Base-by-base conservation (phyloP, 2,329 filamentous ascomycete species). In the Ascochyta lentis region DNA sequence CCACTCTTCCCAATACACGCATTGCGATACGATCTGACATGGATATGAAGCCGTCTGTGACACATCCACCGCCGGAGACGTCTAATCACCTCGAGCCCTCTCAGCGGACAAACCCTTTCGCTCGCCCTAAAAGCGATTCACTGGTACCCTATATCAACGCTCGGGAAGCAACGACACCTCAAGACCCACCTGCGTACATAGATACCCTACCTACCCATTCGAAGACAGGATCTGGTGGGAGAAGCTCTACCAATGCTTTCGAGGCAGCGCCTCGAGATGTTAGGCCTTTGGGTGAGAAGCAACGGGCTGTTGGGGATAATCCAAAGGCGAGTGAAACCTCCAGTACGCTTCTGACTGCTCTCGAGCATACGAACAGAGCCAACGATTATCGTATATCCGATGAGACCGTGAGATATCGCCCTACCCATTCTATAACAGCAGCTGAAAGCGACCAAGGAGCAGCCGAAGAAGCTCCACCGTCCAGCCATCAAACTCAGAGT, bases 381-480 rank as follows among this genome's bases (percentile, higher is more conserved):
- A 27, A 48, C 23, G 39, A 56, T 40, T 22, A 4, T 34, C 35
- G n/a, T n/a, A 12, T 22, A 12, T 53, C 60, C 40, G 51, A 61
- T 43, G 35, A 61, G 27, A 51, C 45, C 55, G 60, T 70, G 60
- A 67, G 61, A 38, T 46, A 49, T 42, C 57, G 44, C 12, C 58
- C 49, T 47, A 58, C 49, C 26, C 45, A 35, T 37, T 56, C 60
- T 12, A 45, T 57, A 12, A 49, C 57, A 53, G 58, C 44, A 66
- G 58, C 63, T 67, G 60, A 71, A 43, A 60, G 34, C 24, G 48
- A 52, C 54, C 55, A 64, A 59, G 54, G 39, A 45, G 39, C 43
- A 43, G 49, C 43, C 24, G 24, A 56, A 19, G 45, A 42, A 22
- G n/a, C 26, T 19, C 26, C 27, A 19, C 38, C 48, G 23, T 29